Evolutionary conservation across 352 stramenopile species (phyloP), one percentile per base, ranked within the genome.

Genomic region (Pythium sukuiense): DNA sequence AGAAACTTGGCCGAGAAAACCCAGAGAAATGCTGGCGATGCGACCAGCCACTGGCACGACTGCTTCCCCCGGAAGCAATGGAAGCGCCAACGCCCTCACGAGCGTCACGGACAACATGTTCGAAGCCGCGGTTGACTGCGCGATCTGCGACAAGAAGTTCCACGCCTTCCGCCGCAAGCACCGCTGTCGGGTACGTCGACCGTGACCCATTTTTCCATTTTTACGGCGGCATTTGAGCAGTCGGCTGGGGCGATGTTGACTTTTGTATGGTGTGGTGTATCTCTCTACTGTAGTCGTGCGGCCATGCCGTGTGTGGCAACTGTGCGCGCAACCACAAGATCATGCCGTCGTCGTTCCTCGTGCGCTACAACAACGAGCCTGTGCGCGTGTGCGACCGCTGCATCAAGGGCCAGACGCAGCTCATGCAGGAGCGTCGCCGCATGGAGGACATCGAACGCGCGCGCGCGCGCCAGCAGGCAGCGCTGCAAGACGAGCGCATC

Each of bases 161-260:
- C 82, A 93, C 74, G 83, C 85, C 24, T 95, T 95, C 52, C 85
- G 87, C 32, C 83, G 84, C 63, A 95, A 93, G 59, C 85, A 95
- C 63, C 87, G 87, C 52, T 95, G 87, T 61, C 74, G 79, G 63
- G 87, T 95, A 76, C 37, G 67, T 54, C 16, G 8, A 27, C 33
- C 20, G 14, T 35, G 8, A 5, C 8, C 32, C 32, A 9, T 35
- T 16, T 63, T n/a, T 58, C 30, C 37, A 30, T 67, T 12, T 39
- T 54, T 20, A 54, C 14, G 6, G 56, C 35, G 35, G 11, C 3
- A 43, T 55, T 7, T 63, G 20, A 24, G 20, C 20, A 24, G 20
- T 24, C 20, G 20, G 20, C 20, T 24, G 20, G 20, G 20, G 20
- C 20, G 20, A 24, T 24, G 20, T 24, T 24, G 20, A 24, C 20